phyloP scores from a whole-genome alignment of 495 filamentous ascomycete genomes.

The Penicillium argentinense region DNA sequence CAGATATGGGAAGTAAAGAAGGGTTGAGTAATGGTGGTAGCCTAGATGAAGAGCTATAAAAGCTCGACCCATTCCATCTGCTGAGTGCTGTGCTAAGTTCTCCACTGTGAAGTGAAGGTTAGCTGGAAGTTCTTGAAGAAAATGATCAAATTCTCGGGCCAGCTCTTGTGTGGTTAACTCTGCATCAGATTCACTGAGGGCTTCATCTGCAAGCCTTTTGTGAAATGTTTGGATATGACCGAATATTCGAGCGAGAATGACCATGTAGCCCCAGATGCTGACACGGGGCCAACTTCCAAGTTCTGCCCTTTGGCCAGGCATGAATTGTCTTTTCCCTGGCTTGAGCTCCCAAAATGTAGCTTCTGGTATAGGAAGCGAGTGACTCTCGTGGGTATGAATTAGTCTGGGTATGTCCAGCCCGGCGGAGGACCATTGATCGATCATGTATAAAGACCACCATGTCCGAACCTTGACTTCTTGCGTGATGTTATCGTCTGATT shows the following conservation, averaged over 20 bases:
- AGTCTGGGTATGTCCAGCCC: conserved; percentile 18
- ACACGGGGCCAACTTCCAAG: background rate
- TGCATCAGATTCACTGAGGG: conserved; percentile 6
- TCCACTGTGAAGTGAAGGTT: conserved; percentile 6
- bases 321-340: background rate
- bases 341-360: conserved; percentile 7
- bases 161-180: conserved; percentile 9
- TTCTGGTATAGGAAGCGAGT: conserved; percentile 12
- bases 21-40: conserved; percentile 28
- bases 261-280: conserved; percentile 23
- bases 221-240: conserved; percentile 21
- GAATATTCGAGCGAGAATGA: conserved; percentile 18
- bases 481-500: conserved; percentile 14
- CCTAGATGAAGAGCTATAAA: conserved; percentile 33
- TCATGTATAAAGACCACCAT: conserved; percentile 29
- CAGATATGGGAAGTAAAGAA: conserved; percentile 29
- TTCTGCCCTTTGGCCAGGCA: conserved; percentile 1
- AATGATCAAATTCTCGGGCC: conserved; percentile 9
- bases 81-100: conserved; percentile 19
- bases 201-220: conserved; percentile 10
- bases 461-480: conserved; percentile 21
- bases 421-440: conserved; percentile 26
- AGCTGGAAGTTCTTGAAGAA: conserved; percentile 13
- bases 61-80: conserved; percentile 18
- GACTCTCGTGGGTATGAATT: conserved; percentile 10